These are phyloP conservation scores for Aspergillus saccharolyticus DNA, from an alignment of 495 filamentous ascomycete genomes.

Conservation along the genomic window DNA sequence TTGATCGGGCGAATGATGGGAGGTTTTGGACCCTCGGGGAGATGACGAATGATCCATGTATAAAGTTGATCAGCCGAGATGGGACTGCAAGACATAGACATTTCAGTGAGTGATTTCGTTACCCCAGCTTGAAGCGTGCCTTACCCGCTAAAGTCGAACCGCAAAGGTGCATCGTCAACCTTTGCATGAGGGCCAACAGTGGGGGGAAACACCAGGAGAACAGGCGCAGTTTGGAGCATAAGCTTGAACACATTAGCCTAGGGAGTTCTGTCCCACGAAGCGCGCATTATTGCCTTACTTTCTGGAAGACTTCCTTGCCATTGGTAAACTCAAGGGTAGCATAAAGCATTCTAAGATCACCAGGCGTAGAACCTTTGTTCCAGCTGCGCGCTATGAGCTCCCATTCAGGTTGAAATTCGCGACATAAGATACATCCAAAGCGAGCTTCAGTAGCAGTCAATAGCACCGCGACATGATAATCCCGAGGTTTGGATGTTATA, in stretches of 20 bases:
- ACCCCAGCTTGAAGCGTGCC: constrained; percentile 11
- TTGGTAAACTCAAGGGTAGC: constrained; percentile 85
- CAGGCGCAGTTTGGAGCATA: constrained; percentile 89
- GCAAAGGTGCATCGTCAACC: constrained; percentile 58
- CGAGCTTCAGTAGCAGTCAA: constrained; percentile 82
- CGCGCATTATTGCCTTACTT: constrained; percentile 46
- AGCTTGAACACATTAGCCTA: constrained; percentile 49
- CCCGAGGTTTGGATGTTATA: constrained; percentile 68
- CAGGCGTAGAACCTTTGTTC: constrained; percentile 71
- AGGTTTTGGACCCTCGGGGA: constrained; percentile 70
- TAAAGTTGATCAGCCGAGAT: constrained; percentile 74
- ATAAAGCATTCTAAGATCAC: constrained; percentile 69
- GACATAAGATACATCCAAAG: constrained; percentile 82
- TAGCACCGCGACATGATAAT: constrained; percentile 78
- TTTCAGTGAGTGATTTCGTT: not conserved
- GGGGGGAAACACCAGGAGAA: constrained; percentile 83
- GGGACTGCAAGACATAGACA: constrained; percentile 42
- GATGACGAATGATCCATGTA: constrained; percentile 70
- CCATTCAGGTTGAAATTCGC: constrained; percentile 92
- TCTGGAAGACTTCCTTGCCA: constrained; percentile 82
- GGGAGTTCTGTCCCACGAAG: not conserved
- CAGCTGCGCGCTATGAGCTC: constrained; percentile 84
- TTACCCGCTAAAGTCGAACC: constrained; percentile 89
- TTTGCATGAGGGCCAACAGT: constrained; percentile 80
- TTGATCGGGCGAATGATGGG: constrained; percentile 78